Evolutionary conservation across 257 asterid genomes (phyloP), one percentile per base, ranked within the genome.

Genomic region (Eucommia ulmoides): DNA sequence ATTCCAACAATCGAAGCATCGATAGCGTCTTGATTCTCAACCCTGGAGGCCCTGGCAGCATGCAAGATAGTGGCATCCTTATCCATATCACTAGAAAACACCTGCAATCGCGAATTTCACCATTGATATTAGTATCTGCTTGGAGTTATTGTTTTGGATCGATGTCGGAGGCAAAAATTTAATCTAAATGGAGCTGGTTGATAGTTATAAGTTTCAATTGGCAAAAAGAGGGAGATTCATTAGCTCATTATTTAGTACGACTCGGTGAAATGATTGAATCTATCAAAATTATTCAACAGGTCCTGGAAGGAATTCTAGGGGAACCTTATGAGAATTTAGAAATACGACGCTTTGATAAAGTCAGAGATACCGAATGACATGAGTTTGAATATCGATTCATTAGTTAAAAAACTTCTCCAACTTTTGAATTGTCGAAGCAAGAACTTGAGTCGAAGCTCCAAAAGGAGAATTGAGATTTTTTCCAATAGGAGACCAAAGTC

Each of bases 11-110:
- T 83, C 1, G 84, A 83, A 53, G 97, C 83, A 78, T 87, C 97
- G 12, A 87, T 83, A 1, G 97, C 97, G 14, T 83, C 97, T 42
- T 87, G 97, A 54, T 87, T 87, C 59, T 87, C 97, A 1, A 62
- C 52, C 69, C 97, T 71, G 17, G 97, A 80, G 45, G 96, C 94
- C 70, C 84, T 64, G 23, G 96, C 94, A 22, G 93, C 86, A 17
- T 45, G 11, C 70, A 87, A 66, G 54, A 76, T 35, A 20, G 76
- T 81, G 1, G 54, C 24, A 11, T 83, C 84, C 52, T 60, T 77
- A 41, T 81, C 83, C 49, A 75, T 50, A n/a, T n/a, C n/a, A n/a
- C n/a, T n/a, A n/a, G n/a, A n/a, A n/a, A n/a, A n/a, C n/a, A n/a
- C n/a, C n/a, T n/a, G n/a, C n/a, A n/a, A n/a, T n/a, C n/a, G n/a